A percentile compares a stretch with the other conserved stretches of the same genome.
Evolutionary conservation across 805 yeast genomes (phyloP).

Genomic region (Isabelozyma heimii): DNA sequence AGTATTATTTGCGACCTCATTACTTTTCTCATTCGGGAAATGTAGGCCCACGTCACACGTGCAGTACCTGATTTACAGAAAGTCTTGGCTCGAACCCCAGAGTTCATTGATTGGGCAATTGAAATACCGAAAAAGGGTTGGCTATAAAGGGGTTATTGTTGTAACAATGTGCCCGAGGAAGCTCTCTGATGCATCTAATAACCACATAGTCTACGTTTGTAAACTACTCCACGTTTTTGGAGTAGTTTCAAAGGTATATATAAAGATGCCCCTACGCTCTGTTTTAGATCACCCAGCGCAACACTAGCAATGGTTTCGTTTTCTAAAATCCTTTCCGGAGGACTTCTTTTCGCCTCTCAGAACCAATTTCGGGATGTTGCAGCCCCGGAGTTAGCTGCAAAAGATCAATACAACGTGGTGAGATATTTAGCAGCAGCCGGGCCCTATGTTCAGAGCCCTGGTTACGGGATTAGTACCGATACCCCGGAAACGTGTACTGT

Average conservation of each 20-base stretch:
- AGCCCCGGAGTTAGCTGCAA: slow-evolving; percentile 31
- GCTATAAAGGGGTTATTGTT: too few species aligned
- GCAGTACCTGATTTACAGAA: neutral
- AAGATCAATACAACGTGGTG: slow-evolving; percentile 43
- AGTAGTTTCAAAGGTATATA: too few species aligned
- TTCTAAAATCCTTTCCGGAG: slow-evolving; percentile 26
- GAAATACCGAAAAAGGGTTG: neutral
- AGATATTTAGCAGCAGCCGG: slow-evolving; percentile 52
- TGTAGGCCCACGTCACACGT: neutral
- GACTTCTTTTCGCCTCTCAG: slow-evolving; percentile 30
- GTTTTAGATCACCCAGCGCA: neutral
- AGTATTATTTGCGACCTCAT: neutral
- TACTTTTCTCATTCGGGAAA: neutral
- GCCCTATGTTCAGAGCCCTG: slow-evolving; percentile 49
- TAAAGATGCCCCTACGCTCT: too few species aligned
- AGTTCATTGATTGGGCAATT: neutral
- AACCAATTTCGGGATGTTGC: slow-evolving; percentile 25
- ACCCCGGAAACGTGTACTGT: slow-evolving; percentile 47
- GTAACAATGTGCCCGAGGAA: too few species aligned
- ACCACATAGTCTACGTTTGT: neutral
- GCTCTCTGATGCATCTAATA: too few species aligned
- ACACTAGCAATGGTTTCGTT: slow-evolving; percentile 25
- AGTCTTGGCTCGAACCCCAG: neutral
- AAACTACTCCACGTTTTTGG: neutral
- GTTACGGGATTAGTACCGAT: slow-evolving; percentile 48